A percentile compares a stretch with the other conserved stretches of the same genome.
Evolutionary conservation across 2,329 filamentous ascomycete species (phyloP).

Genomic region (Stachybotrys chartarum): DNA sequence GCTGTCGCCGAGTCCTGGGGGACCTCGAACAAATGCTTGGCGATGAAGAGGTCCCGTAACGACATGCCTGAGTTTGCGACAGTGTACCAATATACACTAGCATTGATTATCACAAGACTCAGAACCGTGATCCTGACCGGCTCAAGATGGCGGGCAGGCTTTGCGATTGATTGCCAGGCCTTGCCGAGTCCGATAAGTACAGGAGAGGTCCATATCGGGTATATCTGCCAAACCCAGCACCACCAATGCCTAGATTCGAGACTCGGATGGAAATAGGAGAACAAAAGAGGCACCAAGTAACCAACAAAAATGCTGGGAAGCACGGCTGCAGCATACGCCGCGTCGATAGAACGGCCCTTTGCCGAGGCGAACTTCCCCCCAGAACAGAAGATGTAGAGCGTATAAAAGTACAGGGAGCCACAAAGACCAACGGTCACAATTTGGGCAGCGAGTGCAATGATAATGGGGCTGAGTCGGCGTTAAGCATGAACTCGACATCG

Average conservation of each 20-base stretch:
- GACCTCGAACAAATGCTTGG: conserved; percentile 10
- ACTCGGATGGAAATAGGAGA: conserved; percentile 11
- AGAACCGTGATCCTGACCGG: not conserved
- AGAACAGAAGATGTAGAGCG: conserved; percentile 11
- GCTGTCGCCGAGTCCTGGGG: conserved; percentile 7
- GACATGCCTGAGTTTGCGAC: conserved; percentile 1
- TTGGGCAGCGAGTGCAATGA: conserved; percentile 13
- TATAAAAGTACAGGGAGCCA: conserved; percentile 15
- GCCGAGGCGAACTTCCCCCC: conserved; percentile 6
- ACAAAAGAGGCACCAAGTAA: conserved; percentile 12
- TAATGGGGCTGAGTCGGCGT: conserved; percentile 7
- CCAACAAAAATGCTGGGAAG: conserved; percentile 9
- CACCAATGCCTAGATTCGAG: conserved; percentile 17
- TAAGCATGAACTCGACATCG: not conserved
- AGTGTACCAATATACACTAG: conserved; percentile 12
- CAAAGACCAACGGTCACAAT: conserved; percentile 13
- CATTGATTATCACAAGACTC: conserved; percentile 4
- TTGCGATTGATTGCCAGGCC: not conserved
- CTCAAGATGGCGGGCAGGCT: not conserved
- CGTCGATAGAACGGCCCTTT: conserved; percentile 4
- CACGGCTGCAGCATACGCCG: conserved; percentile 7
- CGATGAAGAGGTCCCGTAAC: conserved; percentile 12
- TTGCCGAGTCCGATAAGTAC: not conserved
- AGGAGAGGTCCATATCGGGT: conserved; percentile 13
- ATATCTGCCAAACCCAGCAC: conserved; percentile 24